These are phyloP conservation scores for Aspergillus campestris DNA, from an alignment of 495 filamentous ascomycete genomes.

Conservation along the genomic window DNA sequence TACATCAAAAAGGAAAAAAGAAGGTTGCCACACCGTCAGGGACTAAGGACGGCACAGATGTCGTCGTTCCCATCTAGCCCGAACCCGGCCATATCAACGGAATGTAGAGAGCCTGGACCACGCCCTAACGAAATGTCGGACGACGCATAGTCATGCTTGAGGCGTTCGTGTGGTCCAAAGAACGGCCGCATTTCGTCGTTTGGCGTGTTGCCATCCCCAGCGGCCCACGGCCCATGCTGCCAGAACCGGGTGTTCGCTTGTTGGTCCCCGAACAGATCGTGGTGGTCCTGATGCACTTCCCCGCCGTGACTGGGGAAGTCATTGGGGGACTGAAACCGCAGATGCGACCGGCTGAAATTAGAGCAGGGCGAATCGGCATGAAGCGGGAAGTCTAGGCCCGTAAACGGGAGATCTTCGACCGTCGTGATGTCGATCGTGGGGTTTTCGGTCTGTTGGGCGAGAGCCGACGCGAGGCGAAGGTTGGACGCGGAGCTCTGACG, in stretches of 20 bases:
- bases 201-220: constrained; percentile 42
- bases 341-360: constrained; percentile 41
- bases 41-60: constrained; percentile 30
- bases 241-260: constrained; percentile 43
- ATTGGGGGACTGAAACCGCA: constrained; percentile 38
- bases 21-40: constrained; percentile 17
- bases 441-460: constrained; percentile 39
- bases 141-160: constrained; percentile 44
- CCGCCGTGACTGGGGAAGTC: constrained; percentile 36
- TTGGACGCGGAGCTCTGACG: constrained; percentile 38
- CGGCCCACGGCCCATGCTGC: constrained; percentile 40
- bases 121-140: constrained; percentile 40
- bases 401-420: constrained; percentile 34
- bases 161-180: constrained; percentile 40
- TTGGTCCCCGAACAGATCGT: constrained; percentile 42
- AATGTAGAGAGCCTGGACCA: constrained; percentile 39
- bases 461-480: constrained; percentile 33
- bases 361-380: constrained; percentile 41
- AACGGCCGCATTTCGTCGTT: constrained; percentile 42
- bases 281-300: constrained; percentile 36
- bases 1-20: constrained; percentile 10
- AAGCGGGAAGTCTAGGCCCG: constrained; percentile 33
- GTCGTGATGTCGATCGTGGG: constrained; percentile 42
- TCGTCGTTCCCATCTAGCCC: constrained; percentile 36
- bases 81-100: constrained; percentile 43